Evolutionary conservation across 495 filamentous ascomycete genomes (phyloP).

Genomic region (Penicillium bovifimosum): DNA sequence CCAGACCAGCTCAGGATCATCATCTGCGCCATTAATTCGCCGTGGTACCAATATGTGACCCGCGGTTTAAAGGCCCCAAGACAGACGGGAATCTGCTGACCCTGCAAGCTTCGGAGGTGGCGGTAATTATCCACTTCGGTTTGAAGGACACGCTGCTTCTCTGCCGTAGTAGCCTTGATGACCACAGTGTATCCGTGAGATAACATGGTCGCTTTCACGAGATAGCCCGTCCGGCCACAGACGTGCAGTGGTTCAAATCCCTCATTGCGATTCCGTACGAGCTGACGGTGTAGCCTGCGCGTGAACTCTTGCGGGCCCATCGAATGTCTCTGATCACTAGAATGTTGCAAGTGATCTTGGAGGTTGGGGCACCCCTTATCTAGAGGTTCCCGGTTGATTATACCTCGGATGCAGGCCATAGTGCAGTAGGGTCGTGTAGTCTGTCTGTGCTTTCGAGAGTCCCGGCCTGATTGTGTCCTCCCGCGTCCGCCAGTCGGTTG

Average conservation of each 20-base stretch:
- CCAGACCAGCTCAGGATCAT: not conserved
- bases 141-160: constrained; percentile 27
- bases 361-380: constrained; percentile 4
- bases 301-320: not conserved
- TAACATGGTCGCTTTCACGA: not conserved
- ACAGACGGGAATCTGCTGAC: constrained; percentile 31
- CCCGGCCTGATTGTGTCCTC: too few relatives aligned
- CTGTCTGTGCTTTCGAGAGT: too few relatives aligned
- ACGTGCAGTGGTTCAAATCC: constrained; percentile 2
- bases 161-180: constrained; percentile 2
- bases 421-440: too few relatives aligned
- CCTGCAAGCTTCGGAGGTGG: constrained; percentile 28
- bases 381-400: not conserved
- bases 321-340: not conserved
- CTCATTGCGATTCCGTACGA: not conserved
- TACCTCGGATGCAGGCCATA: not conserved
- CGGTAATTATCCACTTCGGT: constrained; percentile 21
- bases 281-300: not conserved
- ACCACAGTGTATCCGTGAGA: not conserved
- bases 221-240: constrained; percentile 1
- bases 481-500: too few relatives aligned
- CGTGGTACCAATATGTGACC: not conserved
- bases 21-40: not conserved
- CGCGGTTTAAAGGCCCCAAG: constrained; percentile 26
- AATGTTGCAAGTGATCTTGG: not conserved